These are phyloP conservation scores for Phanerochaete carnosa DNA, from an alignment of 768 basidiomycete genomes.

Conservation along the genomic window DNA sequence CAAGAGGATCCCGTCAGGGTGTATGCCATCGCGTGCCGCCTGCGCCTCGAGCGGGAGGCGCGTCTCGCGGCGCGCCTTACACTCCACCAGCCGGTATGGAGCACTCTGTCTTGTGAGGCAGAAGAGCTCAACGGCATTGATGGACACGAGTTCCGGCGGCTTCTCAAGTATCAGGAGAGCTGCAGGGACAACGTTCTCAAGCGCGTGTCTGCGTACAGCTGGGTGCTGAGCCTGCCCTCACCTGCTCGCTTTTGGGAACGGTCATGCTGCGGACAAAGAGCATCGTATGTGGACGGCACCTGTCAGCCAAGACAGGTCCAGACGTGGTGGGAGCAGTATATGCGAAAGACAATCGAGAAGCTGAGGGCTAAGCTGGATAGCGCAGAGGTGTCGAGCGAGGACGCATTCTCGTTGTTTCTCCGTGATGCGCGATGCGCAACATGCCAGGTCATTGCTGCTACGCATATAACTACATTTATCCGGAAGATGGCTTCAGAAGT, in stretches of 20 bases:
- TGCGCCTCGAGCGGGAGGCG: slow-evolving; percentile 50
- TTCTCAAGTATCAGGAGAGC: background rate
- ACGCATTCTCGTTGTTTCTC: background rate
- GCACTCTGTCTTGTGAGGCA: background rate
- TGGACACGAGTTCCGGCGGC: background rate
- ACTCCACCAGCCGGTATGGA: background rate
- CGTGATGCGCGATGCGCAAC: background rate
- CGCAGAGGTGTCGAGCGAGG: background rate
- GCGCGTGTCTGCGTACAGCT: background rate
- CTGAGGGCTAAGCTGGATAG: background rate
- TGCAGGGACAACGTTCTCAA: background rate
- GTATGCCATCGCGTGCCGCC: slow-evolving; percentile 34
- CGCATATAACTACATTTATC: background rate
- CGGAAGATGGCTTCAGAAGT: background rate
- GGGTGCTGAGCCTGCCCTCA: background rate
- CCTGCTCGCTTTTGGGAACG: background rate
- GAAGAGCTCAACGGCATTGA: background rate
- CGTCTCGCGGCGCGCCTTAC: slow-evolving; percentile 43
- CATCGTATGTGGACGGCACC: background rate
- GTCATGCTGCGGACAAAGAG: background rate
- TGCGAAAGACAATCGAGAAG: background rate
- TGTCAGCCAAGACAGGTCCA: too few relatives aligned
- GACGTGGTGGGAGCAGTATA: background rate
- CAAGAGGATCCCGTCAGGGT: slow-evolving; percentile 2
- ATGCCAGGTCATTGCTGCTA: background rate